These are phyloP conservation scores for Trichoderma guizhouense DNA, from an alignment of 2,329 filamentous ascomycete genomes.

Conservation along the genomic window DNA sequence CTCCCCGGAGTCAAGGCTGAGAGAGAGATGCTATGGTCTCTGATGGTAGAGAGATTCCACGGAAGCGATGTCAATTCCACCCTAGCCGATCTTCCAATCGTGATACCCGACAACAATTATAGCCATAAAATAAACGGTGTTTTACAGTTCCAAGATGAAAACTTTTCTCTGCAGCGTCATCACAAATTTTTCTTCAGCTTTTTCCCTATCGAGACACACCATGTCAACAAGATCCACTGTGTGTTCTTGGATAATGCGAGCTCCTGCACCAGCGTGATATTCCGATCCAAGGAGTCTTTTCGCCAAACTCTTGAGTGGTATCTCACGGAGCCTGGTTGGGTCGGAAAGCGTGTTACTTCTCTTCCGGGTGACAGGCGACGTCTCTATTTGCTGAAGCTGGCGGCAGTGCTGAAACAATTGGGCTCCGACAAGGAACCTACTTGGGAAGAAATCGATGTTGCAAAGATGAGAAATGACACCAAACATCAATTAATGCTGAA, in stretches of 20 bases:
- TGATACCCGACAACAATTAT: not conserved
- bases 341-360: not conserved
- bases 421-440: not conserved
- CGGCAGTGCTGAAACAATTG: not conserved
- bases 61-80: not conserved
- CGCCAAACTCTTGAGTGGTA: not conserved
- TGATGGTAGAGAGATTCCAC: not conserved
- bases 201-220: not conserved
- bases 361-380: not conserved
- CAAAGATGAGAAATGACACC: not conserved
- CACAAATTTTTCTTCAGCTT: not conserved
- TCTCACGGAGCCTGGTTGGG: not conserved
- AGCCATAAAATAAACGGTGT: not conserved
- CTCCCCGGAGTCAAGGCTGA: not conserved
- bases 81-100: not conserved
- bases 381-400: not conserved
- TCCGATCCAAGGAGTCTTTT: not conserved
- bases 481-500: not conserved
- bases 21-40: not conserved
- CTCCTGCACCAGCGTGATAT: not conserved
- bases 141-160: not conserved
- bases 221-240: not conserved
- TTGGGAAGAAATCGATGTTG: not conserved
- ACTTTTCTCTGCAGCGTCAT: not conserved
- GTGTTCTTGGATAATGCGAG: not conserved